Base-by-base conservation (phyloP, 2,329 filamentous ascomycete species). In the Septoria petroselini region DNA sequence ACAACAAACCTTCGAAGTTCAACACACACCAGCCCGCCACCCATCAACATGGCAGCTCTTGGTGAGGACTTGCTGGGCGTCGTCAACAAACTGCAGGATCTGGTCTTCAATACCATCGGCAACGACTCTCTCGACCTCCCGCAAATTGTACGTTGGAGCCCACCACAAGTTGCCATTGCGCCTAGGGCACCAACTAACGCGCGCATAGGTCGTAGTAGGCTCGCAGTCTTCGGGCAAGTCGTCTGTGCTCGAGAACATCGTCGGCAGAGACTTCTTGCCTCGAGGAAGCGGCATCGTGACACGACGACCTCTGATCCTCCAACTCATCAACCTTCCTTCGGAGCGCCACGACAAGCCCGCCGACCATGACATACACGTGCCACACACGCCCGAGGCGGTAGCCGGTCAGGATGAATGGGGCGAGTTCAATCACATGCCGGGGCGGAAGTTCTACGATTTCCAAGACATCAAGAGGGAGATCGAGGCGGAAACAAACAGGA, bases 91-190 rank as follows among this genome's bases (percentile, higher is more conserved):
- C 80, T 98, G 66, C 93, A 98, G 73, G 93, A 97, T 73, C 76
- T 98, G 67, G 93, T 98, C 67, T 98, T 98, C 78, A 98, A 98
- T 76, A 98, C 93, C 62, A 98, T 98, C 71, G 93, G 93, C 73
- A 97, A 91, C 76, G 93, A 98, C 72, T 97, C 91, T 45, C 81
- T 98, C 54, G 93, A 98, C 73, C 77, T 98, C 50, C 93, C 93
- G 52, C 93, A 98, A 75, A 98, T 98, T 79, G 93, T 96, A 84
- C 68, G 83, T 76, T 58, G 15, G 12, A 5, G 23, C 23, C 23
- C 23, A 27, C 23, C 23, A 27, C 23, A 27, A 27, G 23, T 27
- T 27, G 23, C 23, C 37, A 33, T 31, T 44, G 19, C 31, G 17
- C 33, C 18, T n/a, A 37, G 15, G 27, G n/a, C n/a, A 44, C 23